phyloP scores from a whole-genome alignment of 495 filamentous ascomycete species.

The Xylaria intraflava region DNA sequence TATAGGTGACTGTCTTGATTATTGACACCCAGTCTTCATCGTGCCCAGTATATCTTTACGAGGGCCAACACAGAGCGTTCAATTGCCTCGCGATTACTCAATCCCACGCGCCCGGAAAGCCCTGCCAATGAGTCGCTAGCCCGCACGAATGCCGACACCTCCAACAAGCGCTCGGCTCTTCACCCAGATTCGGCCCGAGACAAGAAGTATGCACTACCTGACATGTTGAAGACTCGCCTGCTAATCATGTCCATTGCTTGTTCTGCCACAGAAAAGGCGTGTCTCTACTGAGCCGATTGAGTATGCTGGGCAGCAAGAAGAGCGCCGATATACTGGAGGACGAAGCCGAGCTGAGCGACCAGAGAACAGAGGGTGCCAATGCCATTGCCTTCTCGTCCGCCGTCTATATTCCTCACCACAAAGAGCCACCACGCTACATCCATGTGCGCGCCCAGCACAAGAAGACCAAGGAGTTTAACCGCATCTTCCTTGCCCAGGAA shows the following conservation, averaged over 20 bases:
- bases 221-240: constrained; percentile 6
- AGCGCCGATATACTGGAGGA: constrained; percentile 55
- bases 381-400: constrained; percentile 71
- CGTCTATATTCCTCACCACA: constrained; percentile 82
- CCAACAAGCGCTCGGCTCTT: constrained; percentile 20
- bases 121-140: constrained; percentile 37
- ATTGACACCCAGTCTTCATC: background rate
- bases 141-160: constrained; percentile 33
- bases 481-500: constrained; percentile 88
- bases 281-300: constrained; percentile 78
- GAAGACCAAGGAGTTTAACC: constrained; percentile 74
- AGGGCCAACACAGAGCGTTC: constrained; percentile 72
- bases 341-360: constrained; percentile 64
- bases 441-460: constrained; percentile 76
- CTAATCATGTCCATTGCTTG: constrained; percentile 15
- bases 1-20: background rate
- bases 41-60: constrained; percentile 61
- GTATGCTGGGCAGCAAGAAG: constrained; percentile 70
- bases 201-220: constrained; percentile 54
- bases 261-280: constrained; percentile 61
- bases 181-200: constrained; percentile 46
- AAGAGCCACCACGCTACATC: constrained; percentile 86
- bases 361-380: constrained; percentile 70
- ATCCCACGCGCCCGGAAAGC: constrained; percentile 45
- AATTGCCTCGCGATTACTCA: constrained; percentile 60